Evolutionary conservation across 345 rosid species (phyloP), one percentile per base, ranked within the genome.

Genomic region (Citrus reticulata): DNA sequence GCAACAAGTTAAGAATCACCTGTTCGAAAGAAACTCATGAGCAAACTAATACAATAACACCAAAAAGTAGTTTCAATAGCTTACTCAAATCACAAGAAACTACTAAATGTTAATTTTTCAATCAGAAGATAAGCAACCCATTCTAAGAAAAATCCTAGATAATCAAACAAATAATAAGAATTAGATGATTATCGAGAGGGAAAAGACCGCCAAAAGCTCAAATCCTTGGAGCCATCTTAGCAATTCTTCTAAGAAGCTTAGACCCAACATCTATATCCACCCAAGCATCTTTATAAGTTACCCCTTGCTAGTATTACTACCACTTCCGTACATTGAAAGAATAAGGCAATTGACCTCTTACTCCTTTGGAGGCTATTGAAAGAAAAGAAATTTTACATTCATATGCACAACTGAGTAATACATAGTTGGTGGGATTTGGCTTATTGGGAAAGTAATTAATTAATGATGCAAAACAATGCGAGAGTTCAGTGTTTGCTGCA

Each of bases 181-280:
- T 9, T 16, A 35, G 27, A 70, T 5, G 66, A 76, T 92, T 46
- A 93, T 98, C 97, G 35, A 93, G 83, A 11, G 98, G 97, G 81
- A 78, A 93, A 76, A 93, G 95, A 32, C 97, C 93, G 39, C 95
- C 98, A 66, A 96, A 96, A 49, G 97, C 99, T 49, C 98, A 97
- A 55, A 94, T 91, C 65, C 93, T 94, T 54, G 94, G 94, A 32
- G 94, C 93, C 98, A 96, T 93, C 78, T 91, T 93, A 0, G 95
- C 94, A 62, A 94, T 96, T 81, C 98, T 85, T 74, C 77, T 75
- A 62, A 94, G 94, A 68, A 96, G 99, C 80, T 96, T 97, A 8
- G 95, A 62, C 55, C 98, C 97, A 24, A 98, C 95, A 85, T 96
- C 97, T 46, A 93, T 93, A 81, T 95, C 97, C 24, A 95, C 97